phyloP scores from a whole-genome alignment of 306 rosid genomes.

The Gleditsia sinensis region DNA sequence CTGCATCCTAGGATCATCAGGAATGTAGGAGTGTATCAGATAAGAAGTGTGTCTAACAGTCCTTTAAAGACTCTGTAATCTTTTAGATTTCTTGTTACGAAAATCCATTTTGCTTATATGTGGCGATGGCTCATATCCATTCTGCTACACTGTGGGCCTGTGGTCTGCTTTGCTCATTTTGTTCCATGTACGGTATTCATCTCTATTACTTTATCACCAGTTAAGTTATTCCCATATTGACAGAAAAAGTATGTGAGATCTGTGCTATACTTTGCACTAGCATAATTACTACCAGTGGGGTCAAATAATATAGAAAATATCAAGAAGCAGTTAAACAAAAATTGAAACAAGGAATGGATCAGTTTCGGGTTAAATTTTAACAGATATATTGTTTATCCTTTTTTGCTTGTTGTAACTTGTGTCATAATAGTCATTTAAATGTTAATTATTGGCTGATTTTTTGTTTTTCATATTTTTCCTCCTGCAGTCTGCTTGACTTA shows the following conservation, averaged over 20 bases:
- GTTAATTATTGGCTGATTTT: background rate
- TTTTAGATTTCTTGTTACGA: background rate
- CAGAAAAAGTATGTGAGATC: background rate
- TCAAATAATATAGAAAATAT: background rate
- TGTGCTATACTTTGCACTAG: background rate
- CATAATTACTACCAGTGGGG: background rate
- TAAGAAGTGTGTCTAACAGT: background rate
- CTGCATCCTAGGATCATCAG: constrained; percentile 1
- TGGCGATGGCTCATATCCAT: background rate
- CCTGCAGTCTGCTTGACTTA: too few relatives aligned
- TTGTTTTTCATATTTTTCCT: too few relatives aligned
- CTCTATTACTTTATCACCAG: background rate
- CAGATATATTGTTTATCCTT: background rate
- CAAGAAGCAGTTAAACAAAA: background rate
- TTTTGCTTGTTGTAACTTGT: too few relatives aligned
- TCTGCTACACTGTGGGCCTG: constrained; percentile 1
- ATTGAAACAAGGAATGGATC: background rate
- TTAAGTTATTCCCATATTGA: background rate
- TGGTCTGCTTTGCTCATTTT: background rate
- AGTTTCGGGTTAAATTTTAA: background rate
- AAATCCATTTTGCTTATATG: background rate
- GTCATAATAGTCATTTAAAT: background rate
- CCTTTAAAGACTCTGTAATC: background rate
- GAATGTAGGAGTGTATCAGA: background rate
- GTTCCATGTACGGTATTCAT: background rate